These are phyloP conservation scores for Inga leiocalycina DNA, from an alignment of 306 rosid genomes.

Conservation along the genomic window DNA sequence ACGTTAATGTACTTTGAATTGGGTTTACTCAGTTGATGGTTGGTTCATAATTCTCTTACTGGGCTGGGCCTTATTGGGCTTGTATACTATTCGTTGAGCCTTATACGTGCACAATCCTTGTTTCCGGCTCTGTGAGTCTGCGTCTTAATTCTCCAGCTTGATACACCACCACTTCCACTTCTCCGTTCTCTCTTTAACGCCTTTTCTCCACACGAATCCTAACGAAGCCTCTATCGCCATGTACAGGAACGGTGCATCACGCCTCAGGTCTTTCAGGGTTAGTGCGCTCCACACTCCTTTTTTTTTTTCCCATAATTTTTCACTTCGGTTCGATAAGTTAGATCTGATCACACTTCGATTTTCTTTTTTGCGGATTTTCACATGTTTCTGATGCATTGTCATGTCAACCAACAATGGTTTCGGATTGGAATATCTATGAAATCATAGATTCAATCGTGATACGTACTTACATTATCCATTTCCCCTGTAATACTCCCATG, in stretches of 20 bases:
- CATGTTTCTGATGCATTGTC: background rate
- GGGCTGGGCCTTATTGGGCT: background rate
- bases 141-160: background rate
- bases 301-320: background rate
- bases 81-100: background rate
- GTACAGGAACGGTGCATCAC: constrained; percentile 69
- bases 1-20: too few relatives aligned
- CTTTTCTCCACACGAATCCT: background rate
- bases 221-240: constrained; percentile 38
- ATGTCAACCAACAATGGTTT: background rate
- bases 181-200: background rate
- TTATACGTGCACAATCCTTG: background rate
- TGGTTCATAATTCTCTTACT: background rate
- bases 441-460: background rate
- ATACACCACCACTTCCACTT: background rate
- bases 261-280: constrained; percentile 68
- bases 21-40: too few relatives aligned
- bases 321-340: background rate
- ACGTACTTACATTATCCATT: background rate
- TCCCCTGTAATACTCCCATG: background rate
- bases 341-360: constrained; percentile 20
- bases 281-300: constrained; percentile 11
- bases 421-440: background rate
- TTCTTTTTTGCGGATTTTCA: background rate
- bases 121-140: background rate